These are phyloP conservation scores for Flaveria trinervia DNA, from an alignment of 129 eudicot genomes.

Conservation along the genomic window DNA sequence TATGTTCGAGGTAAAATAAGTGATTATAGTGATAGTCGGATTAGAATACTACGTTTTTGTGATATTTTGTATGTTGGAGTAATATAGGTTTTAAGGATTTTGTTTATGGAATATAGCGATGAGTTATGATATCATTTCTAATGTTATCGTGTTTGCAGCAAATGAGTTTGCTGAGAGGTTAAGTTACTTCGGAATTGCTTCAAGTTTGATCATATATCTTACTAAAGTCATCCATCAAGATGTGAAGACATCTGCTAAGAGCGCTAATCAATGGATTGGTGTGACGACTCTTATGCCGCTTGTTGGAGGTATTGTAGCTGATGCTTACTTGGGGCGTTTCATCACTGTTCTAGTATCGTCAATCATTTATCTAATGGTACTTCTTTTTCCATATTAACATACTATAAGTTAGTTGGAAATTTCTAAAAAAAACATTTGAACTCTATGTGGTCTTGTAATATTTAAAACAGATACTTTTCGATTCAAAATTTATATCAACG, in stretches of 20 bases:
- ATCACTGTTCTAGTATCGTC: constrained; percentile 60
- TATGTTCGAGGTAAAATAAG: not conserved
- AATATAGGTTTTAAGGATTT: too few species aligned
- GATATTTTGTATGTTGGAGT: too few species aligned
- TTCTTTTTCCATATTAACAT: not conserved
- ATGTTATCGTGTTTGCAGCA: constrained; percentile 44
- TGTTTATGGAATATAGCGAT: too few species aligned
- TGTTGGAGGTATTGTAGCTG: constrained; percentile 85
- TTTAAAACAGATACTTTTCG: not conserved
- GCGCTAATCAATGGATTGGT: constrained; percentile 71
- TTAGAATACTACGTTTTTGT: too few species aligned
- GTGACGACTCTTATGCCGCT: constrained; percentile 81
- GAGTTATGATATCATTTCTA: not conserved
- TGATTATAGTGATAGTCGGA: not conserved
- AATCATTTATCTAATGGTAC: constrained; percentile 63
- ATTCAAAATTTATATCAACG: not conserved
- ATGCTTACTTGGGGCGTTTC: constrained; percentile 78
- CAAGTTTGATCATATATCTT: constrained; percentile 77
- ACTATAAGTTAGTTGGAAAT: not conserved
- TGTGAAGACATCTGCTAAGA: constrained; percentile 72
- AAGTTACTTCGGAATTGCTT: constrained; percentile 77
- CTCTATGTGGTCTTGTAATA: not conserved
- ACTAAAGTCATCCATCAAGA: constrained; percentile 72
- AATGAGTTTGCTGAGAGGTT: constrained; percentile 86
- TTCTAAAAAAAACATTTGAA: not conserved